Conservation (phyloP, 2,329 filamentous ascomycete genomes). For the Aspergillus sp. region DNA sequence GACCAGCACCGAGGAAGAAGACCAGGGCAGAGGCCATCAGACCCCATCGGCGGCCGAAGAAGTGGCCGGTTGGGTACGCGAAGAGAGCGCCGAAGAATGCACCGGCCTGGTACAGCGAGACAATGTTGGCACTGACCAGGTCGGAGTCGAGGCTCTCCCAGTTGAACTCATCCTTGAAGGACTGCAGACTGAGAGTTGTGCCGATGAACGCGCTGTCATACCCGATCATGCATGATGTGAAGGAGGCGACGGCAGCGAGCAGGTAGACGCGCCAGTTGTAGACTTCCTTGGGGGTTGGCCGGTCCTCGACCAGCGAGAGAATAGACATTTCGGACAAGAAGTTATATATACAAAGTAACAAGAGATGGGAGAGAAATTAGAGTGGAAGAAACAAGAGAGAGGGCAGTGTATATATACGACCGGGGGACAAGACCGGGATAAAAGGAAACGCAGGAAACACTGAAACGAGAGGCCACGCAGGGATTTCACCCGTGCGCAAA, state of each 20-base stretch:
- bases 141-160: constrained; percentile 55
- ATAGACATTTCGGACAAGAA: constrained; percentile 33
- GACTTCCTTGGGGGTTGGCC: constrained; percentile 57
- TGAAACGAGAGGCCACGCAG: background rate
- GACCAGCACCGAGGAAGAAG: constrained; percentile 68
- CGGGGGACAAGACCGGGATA: constrained; percentile 9
- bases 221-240: constrained; percentile 59
- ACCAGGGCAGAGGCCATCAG: constrained; percentile 61
- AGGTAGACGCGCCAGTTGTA: constrained; percentile 62
- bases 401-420: constrained; percentile 6
- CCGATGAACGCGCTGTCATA: constrained; percentile 77
- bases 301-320: constrained; percentile 42
- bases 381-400: background rate
- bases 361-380: background rate
- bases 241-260: constrained; percentile 55
- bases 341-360: constrained; percentile 9
- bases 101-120: constrained; percentile 78
- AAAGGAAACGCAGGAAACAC: background rate
- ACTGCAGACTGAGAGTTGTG: constrained; percentile 68
- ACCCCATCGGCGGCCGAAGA: constrained; percentile 65
- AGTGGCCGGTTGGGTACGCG: constrained; percentile 66
- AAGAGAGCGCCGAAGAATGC: constrained; percentile 78
- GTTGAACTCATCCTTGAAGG: constrained; percentile 68
- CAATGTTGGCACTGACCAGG: constrained; percentile 70
- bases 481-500: background rate